Percentiles rank a stretch among this genome's conserved stretches.
Conservation (phyloP, 2,329 filamentous ascomycete species). For the Fusarium neocosmosporiellum region DNA sequence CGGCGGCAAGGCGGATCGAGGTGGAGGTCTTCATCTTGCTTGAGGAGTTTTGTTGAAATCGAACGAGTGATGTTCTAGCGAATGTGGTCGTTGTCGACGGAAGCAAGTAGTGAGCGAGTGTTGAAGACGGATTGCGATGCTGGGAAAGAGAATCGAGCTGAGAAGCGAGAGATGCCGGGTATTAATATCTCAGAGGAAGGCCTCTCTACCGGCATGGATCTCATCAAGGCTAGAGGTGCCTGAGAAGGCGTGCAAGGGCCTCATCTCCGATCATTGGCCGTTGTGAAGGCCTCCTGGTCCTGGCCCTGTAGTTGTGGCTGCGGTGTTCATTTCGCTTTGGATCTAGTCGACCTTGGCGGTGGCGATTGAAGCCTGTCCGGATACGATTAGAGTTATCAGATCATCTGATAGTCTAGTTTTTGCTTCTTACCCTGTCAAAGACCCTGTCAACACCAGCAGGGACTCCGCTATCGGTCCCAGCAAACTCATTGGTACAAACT, state of each 20-base stretch:
- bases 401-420: constrained; percentile 21
- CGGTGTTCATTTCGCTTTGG: neutral
- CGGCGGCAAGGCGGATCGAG: neutral
- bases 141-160: neutral
- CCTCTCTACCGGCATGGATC: neutral
- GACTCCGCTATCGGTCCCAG: neutral
- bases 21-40: neutral
- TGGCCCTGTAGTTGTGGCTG: neutral
- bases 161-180: neutral
- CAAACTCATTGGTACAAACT: neutral
- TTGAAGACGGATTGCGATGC: neutral
- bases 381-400: constrained; percentile 25
- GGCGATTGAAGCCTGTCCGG: neutral
- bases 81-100: neutral
- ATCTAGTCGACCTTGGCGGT: neutral
- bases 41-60: neutral
- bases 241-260: neutral
- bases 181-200: neutral
- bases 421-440: neutral
- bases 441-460: neutral
- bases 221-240: neutral
- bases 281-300: neutral
- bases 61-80: neutral
- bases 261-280: neutral
- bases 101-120: neutral